These are phyloP conservation scores for Oryza meyeriana DNA, from an alignment of 176 grass and related monocot genomes.

Conservation along the genomic window DNA sequence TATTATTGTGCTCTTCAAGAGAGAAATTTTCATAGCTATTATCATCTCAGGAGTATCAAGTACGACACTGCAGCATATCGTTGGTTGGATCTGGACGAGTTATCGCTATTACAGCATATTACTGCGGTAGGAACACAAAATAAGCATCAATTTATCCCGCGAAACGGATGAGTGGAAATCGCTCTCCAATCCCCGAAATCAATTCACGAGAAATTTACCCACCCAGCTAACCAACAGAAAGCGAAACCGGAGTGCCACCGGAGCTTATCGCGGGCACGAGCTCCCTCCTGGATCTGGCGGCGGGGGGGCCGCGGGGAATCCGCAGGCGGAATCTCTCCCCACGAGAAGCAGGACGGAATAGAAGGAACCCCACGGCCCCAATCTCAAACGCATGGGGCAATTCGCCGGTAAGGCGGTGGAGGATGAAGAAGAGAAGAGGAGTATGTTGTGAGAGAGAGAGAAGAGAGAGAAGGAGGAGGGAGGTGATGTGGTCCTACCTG, in stretches of 20 bases:
- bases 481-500: constrained; percentile 19
- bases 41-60: not conserved
- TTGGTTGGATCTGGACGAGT: constrained; percentile 10
- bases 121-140: not conserved
- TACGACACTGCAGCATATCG: not conserved
- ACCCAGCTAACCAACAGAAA: not conserved
- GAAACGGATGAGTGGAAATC: not conserved
- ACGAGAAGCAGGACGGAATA: not conserved
- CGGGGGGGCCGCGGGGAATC: not conserved
- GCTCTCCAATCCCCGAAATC: not conserved
- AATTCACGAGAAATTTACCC: not conserved
- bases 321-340: not conserved
- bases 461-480: not conserved
- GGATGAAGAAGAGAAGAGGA: not conserved
- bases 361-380: not conserved
- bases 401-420: not conserved
- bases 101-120: too few species aligned
- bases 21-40: not conserved
- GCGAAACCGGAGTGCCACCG: not conserved
- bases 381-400: not conserved
- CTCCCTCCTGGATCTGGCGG: constrained; percentile 27
- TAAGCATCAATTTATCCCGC: not conserved
- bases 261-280: not conserved
- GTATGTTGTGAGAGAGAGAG: not conserved
- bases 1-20: not conserved